These are phyloP conservation scores for Ricinus communis DNA, from an alignment of 345 rosid genomes.

Conservation along the genomic window DNA sequence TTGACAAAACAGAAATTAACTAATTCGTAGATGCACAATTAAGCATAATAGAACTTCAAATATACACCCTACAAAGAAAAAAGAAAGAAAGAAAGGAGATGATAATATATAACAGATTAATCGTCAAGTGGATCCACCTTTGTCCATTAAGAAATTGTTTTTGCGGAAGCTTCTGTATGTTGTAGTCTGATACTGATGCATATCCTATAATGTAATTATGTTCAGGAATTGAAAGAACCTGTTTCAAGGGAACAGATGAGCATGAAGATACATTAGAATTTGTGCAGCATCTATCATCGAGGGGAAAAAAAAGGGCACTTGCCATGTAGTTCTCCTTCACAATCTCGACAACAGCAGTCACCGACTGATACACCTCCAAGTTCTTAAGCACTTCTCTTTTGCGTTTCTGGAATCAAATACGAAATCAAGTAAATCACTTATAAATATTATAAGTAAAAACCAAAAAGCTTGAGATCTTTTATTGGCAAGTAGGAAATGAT, in stretches of 20 bases:
- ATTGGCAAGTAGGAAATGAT: background rate
- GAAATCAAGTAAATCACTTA: conserved; percentile 14
- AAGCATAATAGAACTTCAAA: background rate
- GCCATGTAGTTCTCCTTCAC: conserved; percentile 96
- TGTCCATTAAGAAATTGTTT: conserved; percentile 72
- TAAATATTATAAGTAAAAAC: conserved; percentile 16
- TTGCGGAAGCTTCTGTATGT: conserved; percentile 68
- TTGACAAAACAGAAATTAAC: no score
- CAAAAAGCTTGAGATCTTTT: background rate
- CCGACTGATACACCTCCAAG: conserved; percentile 70
- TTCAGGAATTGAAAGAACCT: conserved; percentile 91
- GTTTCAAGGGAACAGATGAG: conserved; percentile 23
- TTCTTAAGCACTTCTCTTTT: conserved; percentile 60
- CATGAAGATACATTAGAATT: conserved; percentile 3
- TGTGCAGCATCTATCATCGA: conserved; percentile 16
- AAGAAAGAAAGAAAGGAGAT: background rate
- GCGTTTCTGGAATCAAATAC: conserved; percentile 55
- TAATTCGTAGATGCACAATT: no score
- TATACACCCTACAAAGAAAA: background rate
- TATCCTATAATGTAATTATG: conserved; percentile 68
- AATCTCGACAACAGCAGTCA: conserved; percentile 82
- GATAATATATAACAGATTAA: background rate
- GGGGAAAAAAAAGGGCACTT: conserved; percentile 29
- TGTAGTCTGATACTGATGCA: conserved; percentile 80
- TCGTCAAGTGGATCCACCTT: conserved; percentile 44